Conservation (phyloP, 2,329 filamentous ascomycete species). For the Penicillium sp. region DNA sequence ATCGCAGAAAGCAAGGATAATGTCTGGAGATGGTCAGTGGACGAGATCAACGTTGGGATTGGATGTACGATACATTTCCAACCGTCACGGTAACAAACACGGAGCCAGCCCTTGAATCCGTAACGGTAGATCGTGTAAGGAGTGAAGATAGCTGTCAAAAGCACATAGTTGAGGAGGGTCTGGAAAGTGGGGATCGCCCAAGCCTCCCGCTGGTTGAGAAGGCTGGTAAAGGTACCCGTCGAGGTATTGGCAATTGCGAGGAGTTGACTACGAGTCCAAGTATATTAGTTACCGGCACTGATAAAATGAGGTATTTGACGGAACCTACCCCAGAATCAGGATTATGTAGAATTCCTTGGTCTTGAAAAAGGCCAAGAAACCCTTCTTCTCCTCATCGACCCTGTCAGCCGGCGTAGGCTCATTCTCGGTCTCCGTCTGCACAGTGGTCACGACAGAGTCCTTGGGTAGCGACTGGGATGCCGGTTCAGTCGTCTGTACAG, state of each 20-base stretch:
- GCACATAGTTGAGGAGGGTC: slow-evolving; percentile 87
- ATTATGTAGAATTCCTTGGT: slow-evolving; percentile 87
- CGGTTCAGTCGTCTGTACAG: slow-evolving; percentile 18
- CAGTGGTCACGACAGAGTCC: slow-evolving; percentile 11
- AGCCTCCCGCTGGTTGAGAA: slow-evolving; percentile 60
- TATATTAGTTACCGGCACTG: not conserved
- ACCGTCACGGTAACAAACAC: slow-evolving; percentile 63
- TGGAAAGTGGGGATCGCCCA: slow-evolving; percentile 93
- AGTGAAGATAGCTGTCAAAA: slow-evolving; percentile 78
- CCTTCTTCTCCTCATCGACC: slow-evolving; percentile 43
- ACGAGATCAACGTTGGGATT: not conserved
- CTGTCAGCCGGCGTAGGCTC: slow-evolving; percentile 33
- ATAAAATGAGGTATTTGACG: not conserved
- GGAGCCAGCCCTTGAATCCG: slow-evolving; percentile 65
- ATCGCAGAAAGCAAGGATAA: slow-evolving; percentile 87
- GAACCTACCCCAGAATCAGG: slow-evolving; percentile 63
- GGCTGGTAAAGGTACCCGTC: slow-evolving; percentile 82
- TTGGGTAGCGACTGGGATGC: slow-evolving; percentile 16
- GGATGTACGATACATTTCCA: slow-evolving; percentile 65
- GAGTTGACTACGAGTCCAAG: slow-evolving; percentile 55
- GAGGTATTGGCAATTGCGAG: slow-evolving; percentile 85
- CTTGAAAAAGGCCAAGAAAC: slow-evolving; percentile 65
- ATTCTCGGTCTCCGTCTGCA: slow-evolving; percentile 9
- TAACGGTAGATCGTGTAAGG: slow-evolving; percentile 73
- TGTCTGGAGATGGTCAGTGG: slow-evolving; percentile 44